Percentiles rank a stretch among this genome's conserved stretches.
Conservation (phyloP, 305 asterid species). For the Fraxinus ornus region DNA sequence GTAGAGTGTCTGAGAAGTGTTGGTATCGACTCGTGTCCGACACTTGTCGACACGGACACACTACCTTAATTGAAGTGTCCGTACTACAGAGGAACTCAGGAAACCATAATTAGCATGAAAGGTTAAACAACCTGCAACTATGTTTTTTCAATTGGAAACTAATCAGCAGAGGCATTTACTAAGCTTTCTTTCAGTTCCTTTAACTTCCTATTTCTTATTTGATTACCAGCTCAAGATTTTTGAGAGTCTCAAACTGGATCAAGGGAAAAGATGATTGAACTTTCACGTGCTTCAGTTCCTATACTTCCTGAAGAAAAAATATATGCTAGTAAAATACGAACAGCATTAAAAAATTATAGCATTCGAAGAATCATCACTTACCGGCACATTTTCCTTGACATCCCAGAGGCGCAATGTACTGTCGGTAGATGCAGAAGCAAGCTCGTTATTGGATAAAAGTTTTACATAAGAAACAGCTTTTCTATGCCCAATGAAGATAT, state of each 20-base stretch:
- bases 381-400: conserved; percentile 64
- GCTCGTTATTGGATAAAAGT: conserved; percentile 69
- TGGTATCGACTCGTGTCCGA: too few species aligned
- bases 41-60: too few species aligned
- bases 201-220: background rate
- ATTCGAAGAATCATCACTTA: conserved; percentile 31
- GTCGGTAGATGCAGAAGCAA: conserved; percentile 90
- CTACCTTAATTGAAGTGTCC: too few species aligned
- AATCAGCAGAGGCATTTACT: background rate
- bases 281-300: background rate
- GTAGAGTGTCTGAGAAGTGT: too few species aligned
- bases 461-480: conserved; percentile 86
- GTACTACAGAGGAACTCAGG: background rate
- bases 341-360: background rate
- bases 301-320: background rate
- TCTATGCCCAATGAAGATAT: conserved; percentile 69
- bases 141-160: background rate
- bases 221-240: background rate
- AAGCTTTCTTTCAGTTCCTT: background rate
- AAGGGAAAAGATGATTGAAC: background rate
- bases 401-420: conserved; percentile 87
- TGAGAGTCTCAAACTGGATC: background rate
- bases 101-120: background rate
- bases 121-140: too few species aligned
- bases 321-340: background rate